phyloP scores from a whole-genome alignment of 2,329 filamentous ascomycete species.

The Fusarium mundagurra region DNA sequence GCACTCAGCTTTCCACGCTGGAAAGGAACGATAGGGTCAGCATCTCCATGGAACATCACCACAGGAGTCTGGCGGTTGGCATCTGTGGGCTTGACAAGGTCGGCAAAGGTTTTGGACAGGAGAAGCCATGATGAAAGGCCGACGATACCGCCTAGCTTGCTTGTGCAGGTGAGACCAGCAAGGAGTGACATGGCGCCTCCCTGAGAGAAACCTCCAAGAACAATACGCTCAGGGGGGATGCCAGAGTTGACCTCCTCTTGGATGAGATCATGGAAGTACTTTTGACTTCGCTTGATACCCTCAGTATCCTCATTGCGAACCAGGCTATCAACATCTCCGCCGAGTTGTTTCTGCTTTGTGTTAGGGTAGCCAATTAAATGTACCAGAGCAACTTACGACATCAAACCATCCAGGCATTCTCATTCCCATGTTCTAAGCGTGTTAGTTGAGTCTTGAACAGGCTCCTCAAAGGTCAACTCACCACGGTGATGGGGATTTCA shows the following conservation, averaged over 20 bases:
- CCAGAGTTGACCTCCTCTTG: constrained; percentile 82
- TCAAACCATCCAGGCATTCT: constrained; percentile 90
- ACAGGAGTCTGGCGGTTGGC: constrained; percentile 77
- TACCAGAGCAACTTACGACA: constrained; percentile 61
- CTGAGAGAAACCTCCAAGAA: constrained; percentile 87
- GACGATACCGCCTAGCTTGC: constrained; percentile 87
- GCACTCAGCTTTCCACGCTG: constrained; percentile 75
- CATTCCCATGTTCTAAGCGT: constrained; percentile 42
- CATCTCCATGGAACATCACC: constrained; percentile 88
- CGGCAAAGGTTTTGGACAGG: constrained; percentile 61
- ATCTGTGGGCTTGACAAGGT: constrained; percentile 53
- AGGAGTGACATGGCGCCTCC: constrained; percentile 90
- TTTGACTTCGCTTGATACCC: constrained; percentile 77
- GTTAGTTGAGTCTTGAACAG: constrained; percentile 13
- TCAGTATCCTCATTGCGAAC: constrained; percentile 67
- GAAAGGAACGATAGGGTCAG: constrained; percentile 77
- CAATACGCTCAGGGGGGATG: constrained; percentile 83
- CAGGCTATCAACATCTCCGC: constrained; percentile 46
- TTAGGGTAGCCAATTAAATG: not conserved
- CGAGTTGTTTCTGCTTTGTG: constrained; percentile 46
- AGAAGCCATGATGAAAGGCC: constrained; percentile 85
- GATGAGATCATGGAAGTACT: constrained; percentile 83
- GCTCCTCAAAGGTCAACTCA: constrained; percentile 32
- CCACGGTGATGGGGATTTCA: constrained; percentile 80
- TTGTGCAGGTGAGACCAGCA: constrained; percentile 75